Evolutionary conservation across 106 monocot genomes (phyloP), one percentile per base, ranked within the genome.

Genomic region (Alisma plantagoaquatica): DNA sequence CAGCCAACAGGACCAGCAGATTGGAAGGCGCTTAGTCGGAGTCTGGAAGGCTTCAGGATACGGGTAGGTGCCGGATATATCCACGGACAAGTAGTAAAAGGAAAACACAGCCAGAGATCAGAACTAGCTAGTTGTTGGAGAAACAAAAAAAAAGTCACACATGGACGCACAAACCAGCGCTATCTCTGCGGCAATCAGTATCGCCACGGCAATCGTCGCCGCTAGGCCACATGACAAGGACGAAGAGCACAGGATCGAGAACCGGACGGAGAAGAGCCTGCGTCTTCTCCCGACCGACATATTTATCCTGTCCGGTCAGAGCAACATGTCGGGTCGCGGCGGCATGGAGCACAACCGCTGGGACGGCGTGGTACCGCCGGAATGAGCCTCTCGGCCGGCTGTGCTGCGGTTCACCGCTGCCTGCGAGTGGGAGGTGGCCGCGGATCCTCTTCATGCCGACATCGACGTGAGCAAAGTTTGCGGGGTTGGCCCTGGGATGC

Each of bases 261-360:
- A n/a, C n/a, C 20, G n/a, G n/a, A n/a, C n/a, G n/a, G n/a, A n/a
- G n/a, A n/a, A n/a, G n/a, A n/a, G n/a, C n/a, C n/a, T n/a, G n/a
- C n/a, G n/a, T n/a, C n/a, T n/a, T n/a, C n/a, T n/a, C n/a, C n/a
- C n/a, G n/a, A n/a, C n/a, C n/a, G n/a, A n/a, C 64, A 53, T 64
- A 26, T 53, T 64, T 38, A 53, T 64, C 53, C 64, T 64, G 20
- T 51, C 64, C 26, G 64, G 64, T 12, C 64, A 64, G 64, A 64
- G 64, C 53, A 64, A 64, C 64, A 64, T 64, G 64, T 47, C 64
- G 16, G 64, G 64, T 2, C 52, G 64, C 8, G 64, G 64, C 28
- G 64, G 64, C 52, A 53, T 64, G 23, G 3, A 0, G 11, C 33
- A 50, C 27, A 22, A 6, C 53, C 15, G 12, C 27, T 64, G 64